These are phyloP conservation scores for Quercus wislizeni DNA, from an alignment of 306 rosid genomes.

Conservation along the genomic window DNA sequence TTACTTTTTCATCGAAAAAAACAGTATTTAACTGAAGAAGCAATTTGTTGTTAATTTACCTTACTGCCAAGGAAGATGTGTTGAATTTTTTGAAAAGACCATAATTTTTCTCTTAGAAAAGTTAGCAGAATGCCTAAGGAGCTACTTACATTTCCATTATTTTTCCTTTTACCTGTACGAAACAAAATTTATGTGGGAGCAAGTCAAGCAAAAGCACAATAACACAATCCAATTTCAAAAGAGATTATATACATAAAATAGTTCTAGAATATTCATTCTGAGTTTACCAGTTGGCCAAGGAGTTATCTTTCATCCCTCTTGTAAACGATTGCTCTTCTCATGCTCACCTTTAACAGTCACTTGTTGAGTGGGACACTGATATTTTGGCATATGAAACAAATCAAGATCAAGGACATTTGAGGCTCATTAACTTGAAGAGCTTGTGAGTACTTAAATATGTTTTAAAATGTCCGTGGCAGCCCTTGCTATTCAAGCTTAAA, in stretches of 20 bases:
- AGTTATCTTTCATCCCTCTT: slow-evolving; percentile 6
- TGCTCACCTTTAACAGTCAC: neutral
- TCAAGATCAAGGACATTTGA: slow-evolving; percentile 5
- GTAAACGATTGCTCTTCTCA: neutral
- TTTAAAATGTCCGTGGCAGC: neutral
- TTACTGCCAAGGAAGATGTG: neutral
- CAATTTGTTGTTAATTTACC: neutral
- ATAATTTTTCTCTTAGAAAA: neutral
- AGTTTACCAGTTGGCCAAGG: slow-evolving; percentile 8
- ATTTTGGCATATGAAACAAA: neutral
- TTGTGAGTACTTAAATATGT: neutral
- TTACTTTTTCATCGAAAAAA: neutral
- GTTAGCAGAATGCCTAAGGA: neutral
- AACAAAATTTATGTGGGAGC: neutral
- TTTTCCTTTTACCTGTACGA: neutral
- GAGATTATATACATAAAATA: neutral
- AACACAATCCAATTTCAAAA: neutral
- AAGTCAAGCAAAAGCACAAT: neutral
- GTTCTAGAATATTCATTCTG: slow-evolving; percentile 1
- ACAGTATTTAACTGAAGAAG: neutral
- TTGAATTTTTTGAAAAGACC: neutral
- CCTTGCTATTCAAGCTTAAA: neutral
- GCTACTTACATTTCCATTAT: neutral
- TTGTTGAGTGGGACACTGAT: neutral
- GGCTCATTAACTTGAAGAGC: neutral